Conservation (phyloP, 2,329 filamentous ascomycete species). For the Aspergillus glaucus region DNA sequence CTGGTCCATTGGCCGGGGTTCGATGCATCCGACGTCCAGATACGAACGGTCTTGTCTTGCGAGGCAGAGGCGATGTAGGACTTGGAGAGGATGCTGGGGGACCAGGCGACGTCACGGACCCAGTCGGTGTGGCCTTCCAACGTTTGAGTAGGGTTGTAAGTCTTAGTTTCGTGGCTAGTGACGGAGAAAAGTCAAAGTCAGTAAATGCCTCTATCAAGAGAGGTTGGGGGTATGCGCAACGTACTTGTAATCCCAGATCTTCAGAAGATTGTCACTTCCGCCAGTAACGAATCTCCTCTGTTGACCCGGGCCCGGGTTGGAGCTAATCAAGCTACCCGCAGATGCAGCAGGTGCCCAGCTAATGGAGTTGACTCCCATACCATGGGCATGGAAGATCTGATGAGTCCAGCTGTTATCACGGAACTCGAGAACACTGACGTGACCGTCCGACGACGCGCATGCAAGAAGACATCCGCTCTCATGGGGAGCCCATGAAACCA, state of each 20-base stretch:
- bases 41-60: conserved; percentile 94
- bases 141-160: conserved; percentile 48
- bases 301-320: conserved; percentile 55
- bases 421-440: conserved; percentile 91
- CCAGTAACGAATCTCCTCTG: conserved; percentile 87
- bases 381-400: conserved; percentile 84
- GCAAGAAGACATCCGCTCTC: conserved; percentile 92
- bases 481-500: conserved; percentile 95
- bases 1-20: conserved; percentile 70
- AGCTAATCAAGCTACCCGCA: conserved; percentile 78
- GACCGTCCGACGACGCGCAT: conserved; percentile 88
- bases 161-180: conserved; percentile 42
- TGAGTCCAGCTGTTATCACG: conserved; percentile 92
- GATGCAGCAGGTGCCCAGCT: conserved; percentile 85
- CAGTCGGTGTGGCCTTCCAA: conserved; percentile 84
- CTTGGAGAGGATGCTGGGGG: conserved; percentile 88
- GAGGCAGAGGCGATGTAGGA: conserved; percentile 93
- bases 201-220: background rate
- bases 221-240: conserved; percentile 13
- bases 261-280: conserved; percentile 86
- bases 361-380: conserved; percentile 89
- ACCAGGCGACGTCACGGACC: conserved; percentile 97
- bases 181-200: conserved; percentile 5
- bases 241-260: conserved; percentile 80
- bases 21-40: conserved; percentile 77